Evolutionary conservation across 768 basidiomycete genomes (phyloP).

Genomic region (Atractiella rhizophila): DNA sequence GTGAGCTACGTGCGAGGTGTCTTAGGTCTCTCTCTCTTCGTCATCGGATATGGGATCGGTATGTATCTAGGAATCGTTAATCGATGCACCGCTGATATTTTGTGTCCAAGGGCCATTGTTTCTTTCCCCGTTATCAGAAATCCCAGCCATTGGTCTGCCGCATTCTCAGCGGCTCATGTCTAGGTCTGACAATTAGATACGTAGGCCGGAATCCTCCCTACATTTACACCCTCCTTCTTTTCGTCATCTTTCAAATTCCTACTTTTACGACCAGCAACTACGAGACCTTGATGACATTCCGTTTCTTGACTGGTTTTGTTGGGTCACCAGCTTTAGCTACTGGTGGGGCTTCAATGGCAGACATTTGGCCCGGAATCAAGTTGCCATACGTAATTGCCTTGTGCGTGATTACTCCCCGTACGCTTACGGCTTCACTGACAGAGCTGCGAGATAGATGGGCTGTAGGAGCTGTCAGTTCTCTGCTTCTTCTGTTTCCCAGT

Average conservation of each 20-base stretch:
- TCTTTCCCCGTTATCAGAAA: background rate
- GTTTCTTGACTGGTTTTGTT: constrained; percentile 22
- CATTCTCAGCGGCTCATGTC: constrained; percentile 7
- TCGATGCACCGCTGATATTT: too few relatives aligned
- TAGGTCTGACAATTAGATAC: constrained; percentile 18
- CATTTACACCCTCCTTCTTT: constrained; percentile 19
- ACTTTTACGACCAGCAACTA: too few relatives aligned
- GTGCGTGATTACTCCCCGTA: too few relatives aligned
- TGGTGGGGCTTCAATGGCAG: constrained; percentile 19
- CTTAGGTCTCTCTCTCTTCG: constrained; percentile 21
- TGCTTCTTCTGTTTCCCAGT: too few relatives aligned
- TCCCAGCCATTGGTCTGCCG: background rate
- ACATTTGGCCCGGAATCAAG: constrained; percentile 18
- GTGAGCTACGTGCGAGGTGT: constrained; percentile 11
- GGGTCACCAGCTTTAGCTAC: constrained; percentile 23
- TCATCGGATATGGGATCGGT: constrained; percentile 22
- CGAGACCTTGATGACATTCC: constrained; percentile 19
- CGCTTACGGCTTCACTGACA: too few relatives aligned
- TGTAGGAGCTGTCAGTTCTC: too few relatives aligned
- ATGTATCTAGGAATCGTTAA: too few relatives aligned
- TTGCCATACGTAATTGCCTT: constrained; percentile 19
- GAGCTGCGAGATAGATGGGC: too few relatives aligned
- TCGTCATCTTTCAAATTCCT: constrained; percentile 19
- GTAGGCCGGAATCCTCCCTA: constrained; percentile 21
- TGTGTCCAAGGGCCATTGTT: too few relatives aligned